Base-by-base conservation (phyloP, 441 rosid species). In the Gossypium gossypioides region DNA sequence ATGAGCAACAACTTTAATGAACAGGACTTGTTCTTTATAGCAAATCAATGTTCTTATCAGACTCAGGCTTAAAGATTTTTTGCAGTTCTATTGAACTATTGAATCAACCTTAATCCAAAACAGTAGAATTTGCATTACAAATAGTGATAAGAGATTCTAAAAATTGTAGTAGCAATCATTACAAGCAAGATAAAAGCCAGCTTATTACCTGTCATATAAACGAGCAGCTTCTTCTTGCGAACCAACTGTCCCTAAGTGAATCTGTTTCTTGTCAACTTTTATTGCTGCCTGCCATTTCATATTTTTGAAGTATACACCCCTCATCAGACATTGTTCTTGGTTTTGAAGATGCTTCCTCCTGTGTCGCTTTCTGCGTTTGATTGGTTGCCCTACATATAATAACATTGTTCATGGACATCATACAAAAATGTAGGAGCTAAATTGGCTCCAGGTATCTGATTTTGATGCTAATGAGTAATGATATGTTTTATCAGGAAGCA, bases 211-310 rank as follows among this genome's bases (percentile, higher is more conserved):
- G 76, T 94, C 97, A 73, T 94, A 94, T 74, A 92, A 84, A 76
- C 77, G 96, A 25, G 99, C 97, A 75, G 99, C 99, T 77, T 92
- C 97, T 81, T 89, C 89, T 83, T 94, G 97, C 19, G 97, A 84
- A 80, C 97, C 86, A 40, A 92, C 96, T 8, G 99, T 94, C 1
- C 99, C 99, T 75, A 94, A 79, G 82, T 94, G 99, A 69, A 94
- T 92, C 77, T 94, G 99, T 77, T 90, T 89, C 88, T 94, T 94
- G 62, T 94, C 97, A 22, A 94, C 99, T 81, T 94, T 94, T 72
- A 92, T 94, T 27, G 99, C 99, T 0, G 99, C 99, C 75, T 94
- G 99, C 99, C 99, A 94, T 85, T 94, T 94, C 97, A 92, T 94
- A 75, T 94, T 94, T 82, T 94, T 94, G 86, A 83, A 94, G 77